These are phyloP conservation scores for Colletotrichum magnum DNA, from an alignment of 2,329 filamentous ascomycete species.

Conservation along the genomic window DNA sequence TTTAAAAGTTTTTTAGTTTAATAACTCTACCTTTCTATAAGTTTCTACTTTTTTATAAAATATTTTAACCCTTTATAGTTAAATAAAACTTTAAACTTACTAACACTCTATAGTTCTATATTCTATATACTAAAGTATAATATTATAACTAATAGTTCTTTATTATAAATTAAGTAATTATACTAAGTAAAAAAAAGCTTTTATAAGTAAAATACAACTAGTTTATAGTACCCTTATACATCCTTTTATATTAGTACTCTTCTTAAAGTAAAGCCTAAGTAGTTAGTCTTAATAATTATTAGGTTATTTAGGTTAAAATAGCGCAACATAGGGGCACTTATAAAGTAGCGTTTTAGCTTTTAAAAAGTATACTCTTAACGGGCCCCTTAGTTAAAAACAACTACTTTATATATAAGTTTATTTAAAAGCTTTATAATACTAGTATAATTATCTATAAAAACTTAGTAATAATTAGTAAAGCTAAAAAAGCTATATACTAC, in stretches of 20 bases:
- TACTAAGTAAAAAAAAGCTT: not conserved
- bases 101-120: conserved; percentile 1
- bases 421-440: not conserved
- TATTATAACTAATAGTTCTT: not conserved
- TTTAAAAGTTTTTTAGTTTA: not conserved
- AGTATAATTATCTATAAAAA: conserved; percentile 3
- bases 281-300: not conserved
- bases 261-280: not conserved
- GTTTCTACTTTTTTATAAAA: not conserved
- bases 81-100: not conserved
- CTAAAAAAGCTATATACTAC: not conserved
- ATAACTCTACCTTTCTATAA: not conserved
- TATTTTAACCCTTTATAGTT: conserved; percentile 7
- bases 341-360: not conserved
- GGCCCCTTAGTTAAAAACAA: not conserved
- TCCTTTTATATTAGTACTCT: not conserved
- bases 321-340: not conserved
- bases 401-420: not conserved
- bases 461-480: conserved; percentile 1
- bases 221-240: not conserved
- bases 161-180: conserved; percentile 24
- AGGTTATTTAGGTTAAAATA: not conserved
- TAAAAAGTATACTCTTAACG: not conserved
- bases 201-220: not conserved
- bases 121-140: not conserved